These are phyloP conservation scores for Fusarium xylarioides DNA, from an alignment of 2,329 filamentous ascomycete species.

Conservation along the genomic window DNA sequence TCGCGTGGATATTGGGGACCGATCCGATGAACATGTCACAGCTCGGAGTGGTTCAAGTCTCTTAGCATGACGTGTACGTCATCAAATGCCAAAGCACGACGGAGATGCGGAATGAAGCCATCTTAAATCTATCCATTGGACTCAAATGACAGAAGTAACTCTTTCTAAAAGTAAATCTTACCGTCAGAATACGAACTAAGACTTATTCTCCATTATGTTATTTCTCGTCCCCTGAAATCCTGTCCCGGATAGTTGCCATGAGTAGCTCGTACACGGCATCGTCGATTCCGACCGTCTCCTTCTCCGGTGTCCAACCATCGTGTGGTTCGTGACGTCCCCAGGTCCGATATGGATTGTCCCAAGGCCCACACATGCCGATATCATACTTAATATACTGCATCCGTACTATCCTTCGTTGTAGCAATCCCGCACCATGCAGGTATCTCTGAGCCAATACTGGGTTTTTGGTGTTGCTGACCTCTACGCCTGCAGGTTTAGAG, in stretches of 20 bases:
- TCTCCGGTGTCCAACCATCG: not conserved
- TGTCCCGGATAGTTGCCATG: not conserved
- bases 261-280: not conserved
- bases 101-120: not conserved
- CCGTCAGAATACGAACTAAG: not conserved
- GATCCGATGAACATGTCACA: not conserved
- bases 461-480: not conserved
- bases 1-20: not conserved
- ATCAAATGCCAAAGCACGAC: not conserved
- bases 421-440: not conserved
- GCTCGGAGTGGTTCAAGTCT: too few relatives aligned
- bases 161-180: fast-evolving
- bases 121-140: not conserved
- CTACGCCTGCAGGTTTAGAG: not conserved
- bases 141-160: not conserved
- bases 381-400: not conserved
- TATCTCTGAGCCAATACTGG: not conserved
- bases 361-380: fast-evolving
- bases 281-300: not conserved
- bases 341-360: not conserved
- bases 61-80: not conserved
- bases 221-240: not conserved
- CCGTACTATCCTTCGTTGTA: not conserved
- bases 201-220: fast-evolving
- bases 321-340: fast-evolving